Evolutionary conservation across 192 early-diverging fungal genomes (phyloP), one percentile per base, ranked within the genome.

Genomic region (Backusella sp.): DNA sequence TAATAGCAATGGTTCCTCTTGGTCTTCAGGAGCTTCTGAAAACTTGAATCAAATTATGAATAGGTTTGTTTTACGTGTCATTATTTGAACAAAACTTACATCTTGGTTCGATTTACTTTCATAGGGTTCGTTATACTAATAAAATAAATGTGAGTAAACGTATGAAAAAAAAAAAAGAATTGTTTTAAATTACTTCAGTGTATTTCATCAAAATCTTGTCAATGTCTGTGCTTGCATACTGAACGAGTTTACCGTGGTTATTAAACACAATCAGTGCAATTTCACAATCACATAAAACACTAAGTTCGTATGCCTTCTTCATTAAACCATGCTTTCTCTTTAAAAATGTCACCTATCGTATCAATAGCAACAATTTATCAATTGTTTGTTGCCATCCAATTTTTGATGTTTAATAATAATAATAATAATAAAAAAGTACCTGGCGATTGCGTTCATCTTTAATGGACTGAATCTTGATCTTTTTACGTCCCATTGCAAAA

Each of bases 301-400:
- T 92, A 30, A 99, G 89, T 80, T 99, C 97, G 83, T 96, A 95
- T 0, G 97, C 96, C 83, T 99, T 99, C 81, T 99, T 99, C 90
- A 98, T 94, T 73, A 99, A 87, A 8, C 97, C 97, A 41, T 91
- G 91, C 81, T 97, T 97, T 76, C 97, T 89, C 85, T 99, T 99
- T 65, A 94, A 86, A 83, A 99, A 98, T 1, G 97, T 99, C 44
- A 93, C 93, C 94, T 95, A 8, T 49, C 14, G 36, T 41, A 42
- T 7, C 36, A 6, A 28, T 62, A 42, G 26, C 21, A 59, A 59
- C 32, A 66, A 42, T 36, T 21, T 5, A 56, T 62, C 17, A 39
- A 41, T 26, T 42, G 23, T 53, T n/a, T 19, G 32, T 68, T 37
- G 19, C 21, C 9, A 3, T 35, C 37, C 11, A 37, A 23, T 41